These are phyloP conservation scores for Chamaenerion angustifolium DNA, from an alignment of 345 rosid genomes.

Conservation along the genomic window DNA sequence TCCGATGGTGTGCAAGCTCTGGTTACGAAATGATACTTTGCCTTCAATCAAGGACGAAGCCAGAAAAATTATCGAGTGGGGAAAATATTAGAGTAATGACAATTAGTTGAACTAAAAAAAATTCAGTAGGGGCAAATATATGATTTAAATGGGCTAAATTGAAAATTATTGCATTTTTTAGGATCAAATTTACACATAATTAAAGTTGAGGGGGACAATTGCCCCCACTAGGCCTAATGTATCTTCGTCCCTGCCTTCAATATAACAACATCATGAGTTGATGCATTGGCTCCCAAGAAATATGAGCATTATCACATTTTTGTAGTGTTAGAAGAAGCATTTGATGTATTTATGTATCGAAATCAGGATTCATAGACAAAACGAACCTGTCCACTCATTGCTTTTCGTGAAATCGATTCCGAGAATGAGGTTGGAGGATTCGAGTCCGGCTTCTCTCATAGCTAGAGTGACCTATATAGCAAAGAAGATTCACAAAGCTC, in stretches of 20 bases:
- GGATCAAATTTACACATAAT: too few species aligned
- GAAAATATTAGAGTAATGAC: too few species aligned
- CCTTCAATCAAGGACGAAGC: not conserved
- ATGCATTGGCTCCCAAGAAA: not conserved
- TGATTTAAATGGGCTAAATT: too few species aligned
- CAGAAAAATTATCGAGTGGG: too few species aligned
- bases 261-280: too few species aligned
- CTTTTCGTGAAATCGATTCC: conserved; percentile 88
- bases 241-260: too few species aligned
- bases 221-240: too few species aligned
- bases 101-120: too few species aligned
- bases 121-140: too few species aligned
- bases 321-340: not conserved
- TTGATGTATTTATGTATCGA: not conserved
- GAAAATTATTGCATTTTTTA: too few species aligned
- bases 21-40: conserved; percentile 1
- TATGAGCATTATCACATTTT: not conserved
- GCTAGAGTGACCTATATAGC: not conserved
- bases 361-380: not conserved
- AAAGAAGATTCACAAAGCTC: too few species aligned
- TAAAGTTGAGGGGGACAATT: too few species aligned
- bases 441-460: conserved; percentile 59
- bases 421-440: conserved; percentile 77
- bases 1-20: conserved; percentile 48
- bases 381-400: conserved; percentile 82